These are phyloP conservation scores for Populus alba DNA, from an alignment of 345 rosid species.

Conservation along the genomic window DNA sequence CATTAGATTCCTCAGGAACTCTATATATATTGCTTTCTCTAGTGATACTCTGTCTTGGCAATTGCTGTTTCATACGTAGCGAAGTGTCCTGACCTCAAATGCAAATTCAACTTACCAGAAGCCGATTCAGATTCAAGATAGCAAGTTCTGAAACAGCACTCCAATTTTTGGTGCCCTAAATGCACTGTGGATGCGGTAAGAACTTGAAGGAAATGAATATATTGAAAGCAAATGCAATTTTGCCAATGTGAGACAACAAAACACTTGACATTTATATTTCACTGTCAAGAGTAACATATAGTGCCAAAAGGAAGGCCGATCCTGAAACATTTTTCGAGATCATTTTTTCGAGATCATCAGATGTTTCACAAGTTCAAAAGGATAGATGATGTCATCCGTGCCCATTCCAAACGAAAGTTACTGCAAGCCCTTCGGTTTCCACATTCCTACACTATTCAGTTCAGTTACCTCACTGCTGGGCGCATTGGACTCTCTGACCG, in stretches of 20 bases:
- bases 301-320: background rate
- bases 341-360: background rate
- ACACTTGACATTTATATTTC: background rate
- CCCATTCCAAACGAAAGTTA: background rate
- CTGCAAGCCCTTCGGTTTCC: background rate
- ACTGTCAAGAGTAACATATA: background rate
- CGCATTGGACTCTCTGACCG: constrained; percentile 60
- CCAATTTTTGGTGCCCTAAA: background rate
- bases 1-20: background rate
- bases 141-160: background rate
- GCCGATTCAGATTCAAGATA: background rate
- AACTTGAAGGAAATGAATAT: background rate
- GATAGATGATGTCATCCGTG: background rate
- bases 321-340: background rate
- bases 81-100: too few relatives aligned
- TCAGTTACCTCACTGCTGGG: constrained; percentile 41
- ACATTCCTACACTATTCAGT: background rate
- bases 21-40: background rate
- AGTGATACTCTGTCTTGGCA: background rate
- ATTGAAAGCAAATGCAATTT: background rate
- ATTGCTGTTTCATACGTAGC: too few relatives aligned
- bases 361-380: background rate
- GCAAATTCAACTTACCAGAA: background rate
- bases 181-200: background rate
- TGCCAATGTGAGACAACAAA: background rate